Conservation (phyloP, 805 yeast species). For the Monosporozyma aerobia region DNA sequence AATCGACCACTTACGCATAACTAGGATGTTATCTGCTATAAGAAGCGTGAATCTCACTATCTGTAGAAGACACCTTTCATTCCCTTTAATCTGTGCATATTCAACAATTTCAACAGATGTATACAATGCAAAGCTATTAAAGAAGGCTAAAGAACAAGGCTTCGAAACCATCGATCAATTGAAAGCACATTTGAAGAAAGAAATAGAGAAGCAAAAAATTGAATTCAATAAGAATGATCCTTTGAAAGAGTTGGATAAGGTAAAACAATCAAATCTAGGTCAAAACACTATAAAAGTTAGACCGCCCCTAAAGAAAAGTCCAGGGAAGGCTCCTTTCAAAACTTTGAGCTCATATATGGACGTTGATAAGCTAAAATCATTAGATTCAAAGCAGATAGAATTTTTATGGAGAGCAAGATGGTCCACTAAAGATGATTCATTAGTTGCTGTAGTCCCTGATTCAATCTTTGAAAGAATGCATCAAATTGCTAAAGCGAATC, state of each 20-base stretch:
- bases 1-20: too few relatives aligned
- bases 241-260: slow-evolving; percentile 51
- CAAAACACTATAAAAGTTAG: slow-evolving; percentile 31
- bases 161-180: slow-evolving; percentile 43
- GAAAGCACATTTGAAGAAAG: slow-evolving; percentile 50
- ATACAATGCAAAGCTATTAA: slow-evolving; percentile 31
- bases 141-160: slow-evolving; percentile 31
- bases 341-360: slow-evolving; percentile 65
- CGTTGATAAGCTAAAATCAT: slow-evolving; percentile 48
- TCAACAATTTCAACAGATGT: slow-evolving; percentile 9
- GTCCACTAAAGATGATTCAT: slow-evolving; percentile 43
- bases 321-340: slow-evolving; percentile 45
- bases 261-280: slow-evolving; percentile 7
- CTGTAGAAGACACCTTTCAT: background rate
- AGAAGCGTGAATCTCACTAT: too few relatives aligned
- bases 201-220: slow-evolving; percentile 46
- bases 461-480: slow-evolving; percentile 55
- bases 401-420: slow-evolving; percentile 86
- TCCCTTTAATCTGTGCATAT: background rate
- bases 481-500: slow-evolving; percentile 59
- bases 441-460: slow-evolving; percentile 56
- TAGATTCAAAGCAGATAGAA: slow-evolving; percentile 59
- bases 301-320: background rate
- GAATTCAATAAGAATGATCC: slow-evolving; percentile 61
- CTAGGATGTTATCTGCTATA: background rate